Conservation (phyloP, 495 filamentous ascomycete species). For the Aspergillus heteromorphus region DNA sequence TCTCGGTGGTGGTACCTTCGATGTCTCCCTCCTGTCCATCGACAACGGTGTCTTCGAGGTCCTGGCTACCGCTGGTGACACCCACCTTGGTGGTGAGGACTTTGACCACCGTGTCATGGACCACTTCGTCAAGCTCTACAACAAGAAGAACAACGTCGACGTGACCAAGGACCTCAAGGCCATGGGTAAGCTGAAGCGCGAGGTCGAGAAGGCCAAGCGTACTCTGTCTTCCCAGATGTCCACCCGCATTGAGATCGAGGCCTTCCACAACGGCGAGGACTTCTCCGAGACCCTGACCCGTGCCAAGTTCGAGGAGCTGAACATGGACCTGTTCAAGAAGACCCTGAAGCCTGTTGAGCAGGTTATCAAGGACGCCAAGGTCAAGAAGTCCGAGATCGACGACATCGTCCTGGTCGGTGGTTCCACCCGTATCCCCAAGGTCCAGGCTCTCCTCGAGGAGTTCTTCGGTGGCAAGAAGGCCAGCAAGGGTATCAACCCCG, state of each 20-base stretch:
- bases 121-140: slow-evolving; percentile 96
- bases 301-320: slow-evolving; percentile 98
- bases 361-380: slow-evolving; percentile 87
- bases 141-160: slow-evolving; percentile 94
- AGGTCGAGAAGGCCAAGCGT: slow-evolving; percentile 99
- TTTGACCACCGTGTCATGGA: slow-evolving; percentile 98
- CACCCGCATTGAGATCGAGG: slow-evolving; percentile 95
- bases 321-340: slow-evolving; percentile 97
- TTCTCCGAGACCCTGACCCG: slow-evolving; percentile 98
- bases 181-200: slow-evolving; percentile 99
- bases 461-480: slow-evolving; percentile 93
- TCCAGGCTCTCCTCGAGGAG: slow-evolving; percentile 89
- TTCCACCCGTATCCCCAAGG: slow-evolving; percentile 96
- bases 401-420: slow-evolving; percentile 91
- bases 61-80: slow-evolving; percentile 96
- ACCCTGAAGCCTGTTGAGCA: slow-evolving; percentile 99
- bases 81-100: slow-evolving; percentile 98
- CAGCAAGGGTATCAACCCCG: slow-evolving; percentile 97
- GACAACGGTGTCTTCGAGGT: slow-evolving; percentile 98
- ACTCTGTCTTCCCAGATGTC: slow-evolving; percentile 98
- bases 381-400: slow-evolving; percentile 79
- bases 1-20: slow-evolving; percentile 99
- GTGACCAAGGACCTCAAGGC: slow-evolving; percentile 94
- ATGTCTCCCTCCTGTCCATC: slow-evolving; percentile 97
- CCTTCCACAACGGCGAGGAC: slow-evolving; percentile 94